Conservation (phyloP, 2,329 filamentous ascomycete genomes). For the Chaetothyriales sp. region DNA sequence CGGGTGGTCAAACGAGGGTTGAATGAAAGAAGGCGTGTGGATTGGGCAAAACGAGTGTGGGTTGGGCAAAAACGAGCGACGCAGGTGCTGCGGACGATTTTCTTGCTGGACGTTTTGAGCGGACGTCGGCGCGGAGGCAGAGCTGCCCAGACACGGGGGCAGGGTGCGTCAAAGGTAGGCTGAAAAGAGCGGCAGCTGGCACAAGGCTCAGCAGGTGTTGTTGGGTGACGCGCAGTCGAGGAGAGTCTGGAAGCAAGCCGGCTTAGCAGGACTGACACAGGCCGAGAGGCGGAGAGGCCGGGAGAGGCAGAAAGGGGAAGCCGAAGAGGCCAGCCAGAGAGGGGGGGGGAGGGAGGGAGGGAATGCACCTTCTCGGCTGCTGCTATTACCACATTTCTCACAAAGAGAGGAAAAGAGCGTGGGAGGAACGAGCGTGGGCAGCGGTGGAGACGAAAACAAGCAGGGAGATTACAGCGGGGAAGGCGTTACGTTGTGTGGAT, state of each 20-base stretch:
- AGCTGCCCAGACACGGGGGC: conserved; percentile 16
- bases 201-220: conserved; percentile 3
- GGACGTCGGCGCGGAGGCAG: conserved; percentile 2
- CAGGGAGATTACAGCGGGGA: neutral
- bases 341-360: neutral
- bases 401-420: neutral
- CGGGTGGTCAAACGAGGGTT: neutral
- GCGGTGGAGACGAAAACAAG: neutral
- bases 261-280: neutral
- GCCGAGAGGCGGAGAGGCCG: neutral
- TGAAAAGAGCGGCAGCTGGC: conserved; percentile 9
- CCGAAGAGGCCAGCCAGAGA: neutral
- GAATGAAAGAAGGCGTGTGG: too few relatives aligned
- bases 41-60: too few relatives aligned
- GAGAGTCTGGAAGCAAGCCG: neutral
- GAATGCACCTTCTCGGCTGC: neutral
- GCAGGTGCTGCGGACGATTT: neutral
- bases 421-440: neutral
- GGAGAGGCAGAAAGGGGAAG: neutral
- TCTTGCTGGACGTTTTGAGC: conserved; percentile 6
- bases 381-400: neutral
- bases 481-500: neutral
- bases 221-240: neutral
- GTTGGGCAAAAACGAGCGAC: neutral
- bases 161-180: conserved; percentile 19